Evolutionary conservation across 2,329 filamentous ascomycete species (phyloP).

Genomic region (Cercospora sojina): DNA sequence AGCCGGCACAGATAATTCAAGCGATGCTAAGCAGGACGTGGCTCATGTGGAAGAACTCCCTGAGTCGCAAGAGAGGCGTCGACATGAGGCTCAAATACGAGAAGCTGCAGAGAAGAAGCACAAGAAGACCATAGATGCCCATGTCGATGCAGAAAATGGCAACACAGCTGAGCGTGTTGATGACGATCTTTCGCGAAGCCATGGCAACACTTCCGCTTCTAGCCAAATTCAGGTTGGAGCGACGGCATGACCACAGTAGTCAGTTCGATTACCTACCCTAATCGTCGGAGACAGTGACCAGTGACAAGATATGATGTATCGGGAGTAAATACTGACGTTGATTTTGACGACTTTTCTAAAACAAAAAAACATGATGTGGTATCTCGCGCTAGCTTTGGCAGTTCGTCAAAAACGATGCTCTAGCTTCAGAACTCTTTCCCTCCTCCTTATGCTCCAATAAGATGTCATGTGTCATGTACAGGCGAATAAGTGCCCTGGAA

Average conservation of each 20-base stretch:
- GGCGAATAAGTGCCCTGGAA: not conserved
- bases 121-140: not conserved
- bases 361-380: conserved; percentile 6
- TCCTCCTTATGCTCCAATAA: not conserved
- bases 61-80: conserved; percentile 11
- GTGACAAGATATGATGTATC: not conserved
- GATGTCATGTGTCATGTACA: not conserved
- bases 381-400: not conserved
- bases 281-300: not conserved
- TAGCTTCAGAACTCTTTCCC: not conserved
- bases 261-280: not conserved
- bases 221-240: not conserved
- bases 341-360: not conserved
- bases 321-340: not conserved
- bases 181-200: not conserved
- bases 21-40: conserved; percentile 39
- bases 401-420: not conserved
- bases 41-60: conserved; percentile 37
- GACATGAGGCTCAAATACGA: not conserved
- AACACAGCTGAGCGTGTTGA: not conserved
- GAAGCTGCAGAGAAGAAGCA: not conserved
- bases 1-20: not conserved
- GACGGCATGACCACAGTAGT: not conserved
- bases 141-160: not conserved
- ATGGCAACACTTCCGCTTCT: not conserved